Conservation (phyloP, 805 yeast species). For the Komagataella populi region DNA sequence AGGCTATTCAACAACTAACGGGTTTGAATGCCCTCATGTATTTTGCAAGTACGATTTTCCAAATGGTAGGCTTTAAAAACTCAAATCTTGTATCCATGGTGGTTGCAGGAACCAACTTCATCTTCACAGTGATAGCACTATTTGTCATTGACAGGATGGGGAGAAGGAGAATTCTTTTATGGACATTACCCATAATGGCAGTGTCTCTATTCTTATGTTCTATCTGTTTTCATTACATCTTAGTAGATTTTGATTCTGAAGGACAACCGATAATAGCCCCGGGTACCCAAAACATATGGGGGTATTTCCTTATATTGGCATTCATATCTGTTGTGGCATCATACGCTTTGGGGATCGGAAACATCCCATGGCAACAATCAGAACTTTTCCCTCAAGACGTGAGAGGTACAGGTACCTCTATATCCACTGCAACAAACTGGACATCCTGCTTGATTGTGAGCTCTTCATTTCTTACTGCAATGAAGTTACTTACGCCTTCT, state of each 20-base stretch:
- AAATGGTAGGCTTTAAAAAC: conserved; percentile 77
- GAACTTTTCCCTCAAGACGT: conserved; percentile 91
- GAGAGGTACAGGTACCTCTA: conserved; percentile 83
- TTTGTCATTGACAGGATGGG: conserved; percentile 80
- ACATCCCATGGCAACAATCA: conserved; percentile 97
- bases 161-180: conserved; percentile 66
- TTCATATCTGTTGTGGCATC: conserved; percentile 68
- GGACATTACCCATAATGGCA: conserved; percentile 78
- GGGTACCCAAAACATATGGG: conserved; percentile 73
- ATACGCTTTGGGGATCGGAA: conserved; percentile 92
- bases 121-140: conserved; percentile 77
- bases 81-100: conserved; percentile 92
- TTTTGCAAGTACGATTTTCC: conserved; percentile 84
- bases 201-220: conserved; percentile 67
- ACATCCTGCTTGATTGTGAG: conserved; percentile 86
- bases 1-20: conserved; percentile 92
- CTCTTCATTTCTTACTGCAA: conserved; percentile 87
- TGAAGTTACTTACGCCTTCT: conserved; percentile 83
- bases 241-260: conserved; percentile 38
- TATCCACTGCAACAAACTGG: conserved; percentile 92
- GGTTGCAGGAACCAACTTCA: conserved; percentile 88
- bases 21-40: conserved; percentile 96
- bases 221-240: conserved; percentile 80
- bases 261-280: conserved; percentile 26
- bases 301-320: conserved; percentile 74